Percentiles rank a stretch among this genome's conserved stretches.
phyloP scores from a whole-genome alignment of 495 filamentous ascomycete genomes.

The Podospora australis region DNA sequence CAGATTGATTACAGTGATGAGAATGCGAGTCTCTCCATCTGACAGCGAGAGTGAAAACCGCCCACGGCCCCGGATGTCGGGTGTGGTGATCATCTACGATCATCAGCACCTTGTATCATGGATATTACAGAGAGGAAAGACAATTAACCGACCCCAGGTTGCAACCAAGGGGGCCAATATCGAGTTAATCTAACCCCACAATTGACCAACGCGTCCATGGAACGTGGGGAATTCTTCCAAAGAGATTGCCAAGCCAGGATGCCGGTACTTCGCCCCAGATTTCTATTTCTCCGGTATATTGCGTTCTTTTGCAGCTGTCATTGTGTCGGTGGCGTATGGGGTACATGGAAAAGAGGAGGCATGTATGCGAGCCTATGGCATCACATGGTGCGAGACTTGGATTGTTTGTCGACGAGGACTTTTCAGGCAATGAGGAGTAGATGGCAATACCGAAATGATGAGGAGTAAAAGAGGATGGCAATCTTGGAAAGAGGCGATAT shows the following conservation, averaged over 20 bases:
- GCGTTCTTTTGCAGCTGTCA: background rate
- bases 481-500: too few species aligned
- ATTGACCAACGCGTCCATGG: background rate
- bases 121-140: too few species aligned
- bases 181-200: background rate
- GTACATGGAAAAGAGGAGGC: background rate
- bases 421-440: too few species aligned
- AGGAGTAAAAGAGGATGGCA: background rate
- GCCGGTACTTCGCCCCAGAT: slow-evolving; percentile 2
- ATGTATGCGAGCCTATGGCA: background rate
- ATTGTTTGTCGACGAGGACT: too few species aligned
- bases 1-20: too few species aligned
- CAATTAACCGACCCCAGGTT: too few species aligned
- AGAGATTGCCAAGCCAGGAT: slow-evolving; percentile 2
- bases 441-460: background rate
- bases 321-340: background rate
- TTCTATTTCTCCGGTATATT: slow-evolving; percentile 1
- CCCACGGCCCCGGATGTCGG: too few species aligned
- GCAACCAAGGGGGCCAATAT: background rate
- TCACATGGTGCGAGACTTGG: background rate
- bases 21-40: too few species aligned
- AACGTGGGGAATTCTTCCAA: slow-evolving; percentile 2
- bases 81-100: too few species aligned
- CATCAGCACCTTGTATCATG: too few species aligned
- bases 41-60: too few species aligned